phyloP scores from a whole-genome alignment of 805 yeast species.

The Priceomyces fermenticarens region DNA sequence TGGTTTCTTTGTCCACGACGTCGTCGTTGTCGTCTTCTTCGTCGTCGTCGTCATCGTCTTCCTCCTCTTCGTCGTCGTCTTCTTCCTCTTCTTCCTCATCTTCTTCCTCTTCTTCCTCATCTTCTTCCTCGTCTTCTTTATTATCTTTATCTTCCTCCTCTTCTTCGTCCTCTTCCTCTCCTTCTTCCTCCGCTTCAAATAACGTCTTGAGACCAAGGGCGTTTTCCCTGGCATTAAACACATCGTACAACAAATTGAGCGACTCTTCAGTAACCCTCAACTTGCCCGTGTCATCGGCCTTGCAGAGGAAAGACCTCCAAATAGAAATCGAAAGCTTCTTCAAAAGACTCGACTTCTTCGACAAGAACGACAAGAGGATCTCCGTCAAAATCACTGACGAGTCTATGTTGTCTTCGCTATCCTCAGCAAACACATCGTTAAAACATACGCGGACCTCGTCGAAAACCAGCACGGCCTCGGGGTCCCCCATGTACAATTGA shows the following conservation, averaged over 20 bases:
- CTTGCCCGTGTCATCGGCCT: constrained; percentile 22
- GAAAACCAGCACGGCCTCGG: constrained; percentile 72
- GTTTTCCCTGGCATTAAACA: constrained; percentile 62
- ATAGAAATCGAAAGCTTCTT: constrained; percentile 36
- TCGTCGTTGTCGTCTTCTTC: constrained; percentile 11
- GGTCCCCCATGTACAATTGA: constrained; percentile 73
- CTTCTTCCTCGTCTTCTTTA: constrained; percentile 18
- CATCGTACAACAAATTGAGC: constrained; percentile 34
- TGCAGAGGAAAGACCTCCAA: constrained; percentile 41
- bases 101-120: constrained; percentile 23
- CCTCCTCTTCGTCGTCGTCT: constrained; percentile 25
- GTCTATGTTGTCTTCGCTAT: constrained; percentile 27
- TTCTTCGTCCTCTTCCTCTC: constrained; percentile 21
- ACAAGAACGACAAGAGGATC: constrained; percentile 46
- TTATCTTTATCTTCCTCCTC: constrained; percentile 7
- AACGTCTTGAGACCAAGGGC: constrained; percentile 74
- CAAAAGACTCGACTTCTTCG: constrained; percentile 31
- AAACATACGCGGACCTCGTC: constrained; percentile 69
- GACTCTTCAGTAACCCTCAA: constrained; percentile 27
- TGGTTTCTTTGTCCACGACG: constrained; percentile 44
- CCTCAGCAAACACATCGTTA: constrained; percentile 32
- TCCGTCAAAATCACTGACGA: constrained; percentile 36
- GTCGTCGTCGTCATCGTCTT: constrained; percentile 9
- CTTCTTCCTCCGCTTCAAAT: constrained; percentile 55
- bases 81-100: constrained; percentile 22